phyloP scores from a whole-genome alignment of 345 rosid species.

The Populus deltoides region DNA sequence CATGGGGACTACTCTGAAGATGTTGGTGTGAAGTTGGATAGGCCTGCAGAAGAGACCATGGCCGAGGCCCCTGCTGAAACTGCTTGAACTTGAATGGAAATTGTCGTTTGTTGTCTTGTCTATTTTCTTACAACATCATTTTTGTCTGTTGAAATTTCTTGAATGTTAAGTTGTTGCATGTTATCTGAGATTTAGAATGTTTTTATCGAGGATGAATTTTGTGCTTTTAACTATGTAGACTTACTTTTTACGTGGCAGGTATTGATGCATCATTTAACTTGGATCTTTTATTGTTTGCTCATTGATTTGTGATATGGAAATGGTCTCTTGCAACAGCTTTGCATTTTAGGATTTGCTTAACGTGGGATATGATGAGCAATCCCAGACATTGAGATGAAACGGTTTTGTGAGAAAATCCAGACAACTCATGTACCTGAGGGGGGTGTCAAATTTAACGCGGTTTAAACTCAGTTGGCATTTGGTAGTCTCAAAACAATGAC shows the following conservation, averaged over 20 bases:
- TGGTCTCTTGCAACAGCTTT: not conserved
- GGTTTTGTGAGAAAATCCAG: no score
- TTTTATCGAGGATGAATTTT: not conserved
- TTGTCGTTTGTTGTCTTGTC: not conserved
- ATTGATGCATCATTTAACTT: not conserved
- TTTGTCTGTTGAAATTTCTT: no score
- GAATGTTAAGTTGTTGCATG: not conserved
- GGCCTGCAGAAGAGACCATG: constrained; percentile 72
- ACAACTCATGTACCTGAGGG: no score
- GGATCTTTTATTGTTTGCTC: not conserved
- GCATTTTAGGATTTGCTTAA: not conserved
- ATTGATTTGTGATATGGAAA: not conserved
- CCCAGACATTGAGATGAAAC: not conserved
- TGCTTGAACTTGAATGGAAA: not conserved
- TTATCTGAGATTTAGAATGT: not conserved
- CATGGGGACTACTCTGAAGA: constrained; percentile 85
- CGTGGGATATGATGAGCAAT: not conserved
- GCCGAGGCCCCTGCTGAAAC: constrained; percentile 53
- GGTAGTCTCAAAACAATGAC: no score
- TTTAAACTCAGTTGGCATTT: no score
- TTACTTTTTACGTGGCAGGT: not conserved
- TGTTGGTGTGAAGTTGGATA: constrained; percentile 74
- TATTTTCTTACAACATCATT: not conserved
- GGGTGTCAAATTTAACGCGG: no score
- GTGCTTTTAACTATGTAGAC: not conserved